These are phyloP conservation scores for Rhizopogon rudus DNA, from an alignment of 768 basidiomycete species.

Conservation along the genomic window DNA sequence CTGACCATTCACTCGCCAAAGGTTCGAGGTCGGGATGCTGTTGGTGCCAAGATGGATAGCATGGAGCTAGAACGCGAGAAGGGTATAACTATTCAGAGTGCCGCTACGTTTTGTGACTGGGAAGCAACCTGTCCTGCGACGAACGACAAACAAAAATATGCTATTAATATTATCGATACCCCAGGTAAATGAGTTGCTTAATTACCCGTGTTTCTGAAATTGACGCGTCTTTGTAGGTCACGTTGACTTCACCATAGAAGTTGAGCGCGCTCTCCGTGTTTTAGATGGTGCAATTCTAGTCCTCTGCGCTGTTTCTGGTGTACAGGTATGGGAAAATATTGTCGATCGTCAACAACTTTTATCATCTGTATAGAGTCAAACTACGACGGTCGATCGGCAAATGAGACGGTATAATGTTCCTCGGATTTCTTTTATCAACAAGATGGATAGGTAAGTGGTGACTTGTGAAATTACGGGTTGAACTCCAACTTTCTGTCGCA, in stretches of 20 bases:
- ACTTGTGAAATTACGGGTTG: background rate
- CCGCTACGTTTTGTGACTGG: slow-evolving; percentile 99
- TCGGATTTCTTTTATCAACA: slow-evolving; percentile 94
- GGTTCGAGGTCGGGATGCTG: slow-evolving; percentile 91
- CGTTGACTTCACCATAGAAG: slow-evolving; percentile 99
- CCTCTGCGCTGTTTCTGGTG: slow-evolving; percentile 94
- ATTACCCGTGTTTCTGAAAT: background rate
- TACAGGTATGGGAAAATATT: slow-evolving; percentile 55
- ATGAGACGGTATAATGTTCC: slow-evolving; percentile 98
- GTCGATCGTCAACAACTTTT: background rate
- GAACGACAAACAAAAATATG: slow-evolving; percentile 73
- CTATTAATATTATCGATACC: slow-evolving; percentile 98
- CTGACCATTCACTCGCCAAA: slow-evolving; percentile 20
- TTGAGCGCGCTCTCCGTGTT: slow-evolving; percentile 93
- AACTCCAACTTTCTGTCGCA: slow-evolving; percentile 20
- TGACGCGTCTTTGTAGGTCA: slow-evolving; percentile 56
- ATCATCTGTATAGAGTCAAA: slow-evolving; percentile 68
- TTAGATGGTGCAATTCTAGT: slow-evolving; percentile 96
- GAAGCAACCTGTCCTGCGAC: slow-evolving; percentile 58
- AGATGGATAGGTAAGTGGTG: slow-evolving; percentile 82
- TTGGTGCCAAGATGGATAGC: slow-evolving; percentile 99
- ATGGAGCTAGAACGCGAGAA: slow-evolving; percentile 99
- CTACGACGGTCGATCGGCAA: slow-evolving; percentile 97
- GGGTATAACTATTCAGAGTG: slow-evolving; percentile 98
- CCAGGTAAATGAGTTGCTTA: slow-evolving; percentile 53